Percentiles rank a stretch among this genome's conserved stretches.
Evolutionary conservation across 2,329 filamentous ascomycete genomes (phyloP).

Genomic region (Zelopaecilomyces penicillatus): DNA sequence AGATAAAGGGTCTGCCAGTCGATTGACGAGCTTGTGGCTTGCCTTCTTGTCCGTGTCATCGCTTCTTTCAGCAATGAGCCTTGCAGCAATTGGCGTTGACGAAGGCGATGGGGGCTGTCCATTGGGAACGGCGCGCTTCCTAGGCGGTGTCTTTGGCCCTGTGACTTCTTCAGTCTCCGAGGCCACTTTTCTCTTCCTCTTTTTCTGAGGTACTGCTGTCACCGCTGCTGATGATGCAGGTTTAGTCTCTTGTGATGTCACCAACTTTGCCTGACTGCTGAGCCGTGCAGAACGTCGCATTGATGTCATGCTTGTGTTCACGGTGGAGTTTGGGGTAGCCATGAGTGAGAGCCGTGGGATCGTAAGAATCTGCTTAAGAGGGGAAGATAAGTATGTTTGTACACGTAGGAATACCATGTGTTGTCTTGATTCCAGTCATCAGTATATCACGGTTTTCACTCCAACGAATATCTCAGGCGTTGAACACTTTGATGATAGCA

Average conservation of each 20-base stretch:
- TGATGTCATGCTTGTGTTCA: conserved; percentile 18
- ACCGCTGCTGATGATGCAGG: background rate
- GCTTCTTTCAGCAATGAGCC: conserved; percentile 26
- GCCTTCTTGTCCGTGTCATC: conserved; percentile 33
- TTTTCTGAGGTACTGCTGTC: conserved; percentile 6
- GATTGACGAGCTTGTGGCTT: conserved; percentile 34
- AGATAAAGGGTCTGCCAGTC: conserved; percentile 53
- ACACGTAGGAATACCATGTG: too few relatives aligned
- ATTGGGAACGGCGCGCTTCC: conserved; percentile 20
- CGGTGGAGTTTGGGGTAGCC: background rate
- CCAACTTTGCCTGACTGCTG: conserved; percentile 11
- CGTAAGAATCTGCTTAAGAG: too few relatives aligned
- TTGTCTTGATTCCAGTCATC: too few relatives aligned
- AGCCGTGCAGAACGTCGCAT: conserved; percentile 35
- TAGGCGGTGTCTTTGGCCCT: conserved; percentile 22
- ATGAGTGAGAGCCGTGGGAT: too few relatives aligned
- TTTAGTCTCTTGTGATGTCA: background rate
- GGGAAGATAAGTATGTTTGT: too few relatives aligned
- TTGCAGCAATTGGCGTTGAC: conserved; percentile 37
- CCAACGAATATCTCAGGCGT: too few relatives aligned
- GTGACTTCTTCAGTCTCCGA: conserved; percentile 14
- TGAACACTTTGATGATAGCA: too few relatives aligned
- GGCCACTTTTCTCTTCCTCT: conserved; percentile 28
- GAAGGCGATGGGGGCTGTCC: conserved; percentile 31
- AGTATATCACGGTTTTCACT: too few relatives aligned